Conservation (phyloP, 306 rosid genomes). For the Prunus mira region DNA sequence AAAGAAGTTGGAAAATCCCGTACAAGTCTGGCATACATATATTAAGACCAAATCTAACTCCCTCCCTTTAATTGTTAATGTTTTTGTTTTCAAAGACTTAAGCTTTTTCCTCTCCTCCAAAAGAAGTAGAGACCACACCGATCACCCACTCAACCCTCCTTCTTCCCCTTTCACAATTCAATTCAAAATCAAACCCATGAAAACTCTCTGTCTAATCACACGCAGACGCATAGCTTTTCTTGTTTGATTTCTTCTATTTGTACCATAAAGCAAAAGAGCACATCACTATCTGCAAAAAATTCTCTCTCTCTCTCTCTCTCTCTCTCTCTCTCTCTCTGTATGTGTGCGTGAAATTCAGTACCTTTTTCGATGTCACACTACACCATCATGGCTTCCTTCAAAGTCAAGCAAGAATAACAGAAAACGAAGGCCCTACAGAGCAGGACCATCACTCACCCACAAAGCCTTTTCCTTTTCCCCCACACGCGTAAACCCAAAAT, state of each 20-base stretch:
- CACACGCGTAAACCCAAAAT: constrained; percentile 5
- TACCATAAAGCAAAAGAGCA: neutral
- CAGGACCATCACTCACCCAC: constrained; percentile 19
- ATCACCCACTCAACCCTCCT: neutral
- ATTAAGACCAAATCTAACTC: neutral
- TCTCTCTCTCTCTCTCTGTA: neutral
- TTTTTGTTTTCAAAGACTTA: neutral
- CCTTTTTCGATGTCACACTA: neutral
- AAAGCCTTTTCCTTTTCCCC: constrained; percentile 17
- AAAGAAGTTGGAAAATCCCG: too few species aligned
- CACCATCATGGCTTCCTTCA: constrained; percentile 36
- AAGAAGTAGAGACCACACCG: too few species aligned
- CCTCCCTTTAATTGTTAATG: neutral
- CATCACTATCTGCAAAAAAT: neutral
- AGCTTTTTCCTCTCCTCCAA: neutral
- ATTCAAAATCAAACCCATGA: neutral
- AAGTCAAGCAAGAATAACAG: constrained; percentile 55
- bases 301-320: too few species aligned
- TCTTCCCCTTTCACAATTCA: neutral
- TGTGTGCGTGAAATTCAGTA: neutral
- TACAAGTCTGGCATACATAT: too few species aligned
- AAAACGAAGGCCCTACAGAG: neutral
- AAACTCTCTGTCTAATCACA: neutral
- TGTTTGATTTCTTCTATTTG: neutral
- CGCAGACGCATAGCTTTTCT: neutral